phyloP scores from a whole-genome alignment of 768 basidiomycete species.

The Coprinopsis sp. region DNA sequence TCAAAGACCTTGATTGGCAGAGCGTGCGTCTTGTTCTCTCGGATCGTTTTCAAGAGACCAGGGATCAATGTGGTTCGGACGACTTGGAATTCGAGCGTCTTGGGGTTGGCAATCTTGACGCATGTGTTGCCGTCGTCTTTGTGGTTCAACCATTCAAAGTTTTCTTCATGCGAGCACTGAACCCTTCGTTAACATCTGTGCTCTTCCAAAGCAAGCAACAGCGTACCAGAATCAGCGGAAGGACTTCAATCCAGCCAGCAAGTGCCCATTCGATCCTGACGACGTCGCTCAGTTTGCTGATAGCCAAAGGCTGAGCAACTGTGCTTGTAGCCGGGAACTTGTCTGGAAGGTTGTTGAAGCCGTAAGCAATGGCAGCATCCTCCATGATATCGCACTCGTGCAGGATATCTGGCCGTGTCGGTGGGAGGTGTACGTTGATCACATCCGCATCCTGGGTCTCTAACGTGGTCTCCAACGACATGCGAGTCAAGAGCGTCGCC shows the following conservation, averaged over 20 bases:
- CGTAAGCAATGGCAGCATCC: constrained; percentile 95
- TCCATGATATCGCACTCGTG: constrained; percentile 99
- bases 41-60: constrained; percentile 92
- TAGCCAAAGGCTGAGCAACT: constrained; percentile 85
- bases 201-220: background rate
- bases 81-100: constrained; percentile 96
- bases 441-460: constrained; percentile 58
- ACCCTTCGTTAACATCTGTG: background rate
- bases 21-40: constrained; percentile 92
- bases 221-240: constrained; percentile 88
- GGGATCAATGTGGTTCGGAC: constrained; percentile 95
- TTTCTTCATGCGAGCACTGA: constrained; percentile 98
- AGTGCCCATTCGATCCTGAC: constrained; percentile 88
- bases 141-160: constrained; percentile 91
- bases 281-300: constrained; percentile 87
- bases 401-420: constrained; percentile 97
- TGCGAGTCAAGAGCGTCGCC: constrained; percentile 68
- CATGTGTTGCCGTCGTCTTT: constrained; percentile 75
- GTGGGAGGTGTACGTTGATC: constrained; percentile 73
- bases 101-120: constrained; percentile 93
- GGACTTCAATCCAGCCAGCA: constrained; percentile 93
- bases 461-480: constrained; percentile 64
- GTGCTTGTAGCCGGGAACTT: constrained; percentile 93
- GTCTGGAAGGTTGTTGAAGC: constrained; percentile 93
- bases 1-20: constrained; percentile 94